phyloP scores from a whole-genome alignment of 768 basidiomycete species.

The Termitomyces sp. region DNA sequence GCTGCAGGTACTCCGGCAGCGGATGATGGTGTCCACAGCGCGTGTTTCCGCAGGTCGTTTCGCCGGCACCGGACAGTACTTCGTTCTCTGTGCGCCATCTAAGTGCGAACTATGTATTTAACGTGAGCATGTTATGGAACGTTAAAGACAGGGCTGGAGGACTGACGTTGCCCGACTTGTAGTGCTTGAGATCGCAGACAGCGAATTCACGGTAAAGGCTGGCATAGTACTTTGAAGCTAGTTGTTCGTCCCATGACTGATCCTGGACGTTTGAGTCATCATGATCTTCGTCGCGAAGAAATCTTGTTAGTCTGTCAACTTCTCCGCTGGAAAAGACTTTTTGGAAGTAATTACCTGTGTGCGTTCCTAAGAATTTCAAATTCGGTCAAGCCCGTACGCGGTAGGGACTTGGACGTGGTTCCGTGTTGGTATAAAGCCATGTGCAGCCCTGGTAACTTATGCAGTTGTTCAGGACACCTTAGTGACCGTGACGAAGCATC shows the following conservation, averaged over 20 bases:
- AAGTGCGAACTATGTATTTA: conserved; percentile 60
- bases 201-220: conserved; percentile 90
- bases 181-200: conserved; percentile 91
- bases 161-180: conserved; percentile 83
- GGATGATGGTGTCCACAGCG: conserved; percentile 66
- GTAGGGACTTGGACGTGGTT: conserved; percentile 23
- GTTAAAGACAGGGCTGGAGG: neutral
- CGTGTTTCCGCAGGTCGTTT: conserved; percentile 84
- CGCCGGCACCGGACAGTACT: conserved; percentile 80
- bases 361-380: conserved; percentile 73
- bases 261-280: conserved; percentile 27
- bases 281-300: conserved; percentile 62
- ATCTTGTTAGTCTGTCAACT: conserved; percentile 37
- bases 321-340: neutral
- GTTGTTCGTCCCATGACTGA: conserved; percentile 72
- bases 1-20: conserved; percentile 14
- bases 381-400: conserved; percentile 40
- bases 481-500: neutral
- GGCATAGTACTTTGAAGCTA: conserved; percentile 86
- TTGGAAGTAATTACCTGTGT: conserved; percentile 45
- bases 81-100: conserved; percentile 94
- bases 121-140: neutral
- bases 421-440: conserved; percentile 32
- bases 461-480: neutral
- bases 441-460: neutral